Conservation (phyloP, 2,329 filamentous ascomycete species). For the Verticillium alfalfae region DNA sequence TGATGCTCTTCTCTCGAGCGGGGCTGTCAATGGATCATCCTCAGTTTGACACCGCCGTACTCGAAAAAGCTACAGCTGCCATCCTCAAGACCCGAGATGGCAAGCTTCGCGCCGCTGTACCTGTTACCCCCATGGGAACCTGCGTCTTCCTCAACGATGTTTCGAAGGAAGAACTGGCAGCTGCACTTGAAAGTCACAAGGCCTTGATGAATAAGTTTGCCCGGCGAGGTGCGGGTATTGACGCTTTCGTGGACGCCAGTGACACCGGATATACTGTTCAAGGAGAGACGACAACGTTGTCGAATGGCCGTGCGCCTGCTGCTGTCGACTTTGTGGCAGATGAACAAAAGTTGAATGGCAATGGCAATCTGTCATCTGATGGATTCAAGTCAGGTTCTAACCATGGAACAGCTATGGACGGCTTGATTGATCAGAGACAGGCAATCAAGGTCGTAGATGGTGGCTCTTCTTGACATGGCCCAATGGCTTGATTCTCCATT, state of each 20-base stretch:
- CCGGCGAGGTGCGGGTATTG: slow-evolving; percentile 58
- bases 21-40: slow-evolving; percentile 68
- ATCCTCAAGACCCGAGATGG: slow-evolving; percentile 69
- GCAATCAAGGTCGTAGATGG: neutral
- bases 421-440: neutral
- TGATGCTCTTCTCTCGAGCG: slow-evolving; percentile 64
- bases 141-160: slow-evolving; percentile 68
- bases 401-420: neutral
- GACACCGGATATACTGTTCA: slow-evolving; percentile 53
- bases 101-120: slow-evolving; percentile 61
- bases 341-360: neutral
- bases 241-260: slow-evolving; percentile 63
- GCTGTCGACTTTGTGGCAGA: neutral
- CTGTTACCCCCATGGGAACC: slow-evolving; percentile 54
- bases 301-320: neutral
- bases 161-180: slow-evolving; percentile 53
- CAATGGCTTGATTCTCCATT: neutral
- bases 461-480: neutral
- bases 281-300: neutral
- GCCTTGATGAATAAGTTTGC: slow-evolving; percentile 56
- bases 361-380: neutral
- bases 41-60: slow-evolving; percentile 59
- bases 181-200: slow-evolving; percentile 59
- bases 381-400: neutral
- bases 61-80: slow-evolving; percentile 60